Conservation (phyloP, 345 rosid species). For the Boechera retrofracta region DNA sequence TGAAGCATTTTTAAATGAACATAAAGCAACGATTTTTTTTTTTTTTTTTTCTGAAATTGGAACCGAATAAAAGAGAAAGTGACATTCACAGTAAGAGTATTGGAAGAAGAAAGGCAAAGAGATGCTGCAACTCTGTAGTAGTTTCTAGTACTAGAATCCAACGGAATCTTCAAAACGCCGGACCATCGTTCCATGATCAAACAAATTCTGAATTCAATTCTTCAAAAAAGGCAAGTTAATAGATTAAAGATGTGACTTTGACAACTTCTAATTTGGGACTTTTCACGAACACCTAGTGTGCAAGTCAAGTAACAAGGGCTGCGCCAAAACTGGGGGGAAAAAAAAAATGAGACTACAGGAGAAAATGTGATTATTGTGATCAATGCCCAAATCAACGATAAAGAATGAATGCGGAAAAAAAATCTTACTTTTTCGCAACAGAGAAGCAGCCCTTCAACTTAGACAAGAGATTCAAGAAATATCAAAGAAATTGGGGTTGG, state of each 20-base stretch:
- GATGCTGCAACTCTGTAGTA: conserved; percentile 71
- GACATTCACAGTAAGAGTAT: conserved; percentile 47
- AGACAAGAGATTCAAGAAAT: neutral
- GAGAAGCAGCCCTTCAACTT: neutral
- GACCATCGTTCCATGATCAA: conserved; percentile 69
- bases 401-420: neutral
- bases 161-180: conserved; percentile 63
- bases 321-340: neutral
- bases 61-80: conserved; percentile 4
- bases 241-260: conserved; percentile 3
- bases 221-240: neutral
- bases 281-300: conserved; percentile 38
- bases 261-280: neutral
- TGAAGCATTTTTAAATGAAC: neutral
- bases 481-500: neutral
- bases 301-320: neutral
- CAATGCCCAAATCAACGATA: neutral
- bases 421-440: neutral
- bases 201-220: conserved; percentile 8
- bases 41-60: neutral
- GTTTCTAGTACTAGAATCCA: conserved; percentile 33
- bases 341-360: neutral
- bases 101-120: conserved; percentile 59
- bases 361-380: conserved; percentile 18
- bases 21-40: neutral